Evolutionary conservation across 495 filamentous ascomycete species (phyloP), one percentile per base, ranked within the genome.

Genomic region (Copromyces sp.): DNA sequence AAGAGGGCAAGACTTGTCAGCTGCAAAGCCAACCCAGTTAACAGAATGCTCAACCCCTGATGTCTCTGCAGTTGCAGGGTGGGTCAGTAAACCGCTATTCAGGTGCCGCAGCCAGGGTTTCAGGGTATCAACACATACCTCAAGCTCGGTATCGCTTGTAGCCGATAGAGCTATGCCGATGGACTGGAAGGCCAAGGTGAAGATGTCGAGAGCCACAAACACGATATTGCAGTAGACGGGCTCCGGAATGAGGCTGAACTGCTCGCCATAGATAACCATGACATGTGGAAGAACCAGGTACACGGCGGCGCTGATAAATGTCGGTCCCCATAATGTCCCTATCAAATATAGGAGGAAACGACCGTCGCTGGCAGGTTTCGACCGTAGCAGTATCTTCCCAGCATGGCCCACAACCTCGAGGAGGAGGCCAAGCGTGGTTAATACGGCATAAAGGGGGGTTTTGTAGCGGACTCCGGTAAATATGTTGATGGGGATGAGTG

Each of bases 391-490:
- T 20, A 84, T 53, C 68, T 81, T 78, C 5, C 80, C 83, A 37
- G 81, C 74, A 71, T 85, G 84, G 41, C 83, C 82, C 37, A 82
- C 53, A 35, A 83, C 76, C 37, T 84, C 82, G 6, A 83, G 69
- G 3, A 80, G 74, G 12, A 85, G 74, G 0, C 82, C 83, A 3
- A 76, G 77, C 6, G 76, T 68, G 11, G 85, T 69, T 9, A 77
- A 42, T 6, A 76, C 77, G 2, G 80, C 70, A 73, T 83, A 83
- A 3, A 80, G 53, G 0, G 72, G 74, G 29, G 78, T 81, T 70
- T 70, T 78, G 73, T 82, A 83, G 16, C 79, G 82, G 68, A 82
- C 70, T 4, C 81, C 84, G 4, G 81, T 73, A 65, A 75, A 82
- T 5, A 84, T 41, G 32, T 78, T 75, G 69, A 82, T 39, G 17